These are phyloP conservation scores for Spathaspora sp. DNA, from an alignment of 1,139 yeast species.

Conservation along the genomic window DNA sequence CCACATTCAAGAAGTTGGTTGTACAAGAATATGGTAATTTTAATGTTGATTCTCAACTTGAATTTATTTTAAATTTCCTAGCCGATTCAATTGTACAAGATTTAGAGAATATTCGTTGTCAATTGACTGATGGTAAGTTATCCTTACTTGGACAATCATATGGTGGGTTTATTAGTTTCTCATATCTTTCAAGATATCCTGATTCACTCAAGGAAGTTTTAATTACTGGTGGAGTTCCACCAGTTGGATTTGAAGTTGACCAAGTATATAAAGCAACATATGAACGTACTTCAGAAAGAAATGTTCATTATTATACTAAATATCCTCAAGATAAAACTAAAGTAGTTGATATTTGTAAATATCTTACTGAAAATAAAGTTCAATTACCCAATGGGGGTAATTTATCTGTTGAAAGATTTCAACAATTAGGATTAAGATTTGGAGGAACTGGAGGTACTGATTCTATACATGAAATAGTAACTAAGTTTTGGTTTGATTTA, in stretches of 20 bases:
- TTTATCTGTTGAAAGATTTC: slow-evolving; percentile 51
- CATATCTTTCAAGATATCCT: slow-evolving; percentile 49
- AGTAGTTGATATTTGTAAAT: slow-evolving; percentile 38
- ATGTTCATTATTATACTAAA: slow-evolving; percentile 45
- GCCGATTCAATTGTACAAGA: slow-evolving; percentile 55
- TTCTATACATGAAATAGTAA: slow-evolving; percentile 41
- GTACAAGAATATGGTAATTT: slow-evolving; percentile 17
- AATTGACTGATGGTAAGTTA: slow-evolving; percentile 42
- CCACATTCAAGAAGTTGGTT: slow-evolving; percentile 22
- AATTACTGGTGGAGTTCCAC: slow-evolving; percentile 61
- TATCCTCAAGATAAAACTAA: slow-evolving; percentile 45
- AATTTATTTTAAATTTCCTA: slow-evolving; percentile 44
- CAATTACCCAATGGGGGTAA: slow-evolving; percentile 51
- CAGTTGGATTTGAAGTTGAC: slow-evolving; percentile 41
- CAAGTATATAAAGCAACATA: slow-evolving; percentile 52
- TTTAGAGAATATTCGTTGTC: slow-evolving; percentile 42
- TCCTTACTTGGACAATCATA: slow-evolving; percentile 55
- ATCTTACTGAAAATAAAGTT: slow-evolving; percentile 28
- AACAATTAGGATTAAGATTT: slow-evolving; percentile 49
- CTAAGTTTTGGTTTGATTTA: slow-evolving; percentile 40
- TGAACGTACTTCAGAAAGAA: slow-evolving; percentile 45
- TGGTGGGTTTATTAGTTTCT: slow-evolving; percentile 55
- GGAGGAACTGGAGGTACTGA: slow-evolving; percentile 55
- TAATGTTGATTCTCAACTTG: slow-evolving; percentile 25
- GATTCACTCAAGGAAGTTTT: slow-evolving; percentile 38